phyloP scores from a whole-genome alignment of 345 rosid genomes.

The Brassica nigra region DNA sequence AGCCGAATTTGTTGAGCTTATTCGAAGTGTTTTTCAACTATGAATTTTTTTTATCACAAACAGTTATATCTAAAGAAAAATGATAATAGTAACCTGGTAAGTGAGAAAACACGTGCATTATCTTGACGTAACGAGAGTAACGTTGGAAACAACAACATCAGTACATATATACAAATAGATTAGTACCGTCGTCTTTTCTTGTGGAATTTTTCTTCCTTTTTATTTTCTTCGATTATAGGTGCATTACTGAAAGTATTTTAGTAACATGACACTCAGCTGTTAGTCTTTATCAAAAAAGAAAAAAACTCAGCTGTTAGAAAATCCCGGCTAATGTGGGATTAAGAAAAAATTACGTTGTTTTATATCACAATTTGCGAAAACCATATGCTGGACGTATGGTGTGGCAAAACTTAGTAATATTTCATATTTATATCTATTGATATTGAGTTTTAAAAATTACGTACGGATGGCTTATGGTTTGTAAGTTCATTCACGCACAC shows the following conservation, averaged over 20 bases:
- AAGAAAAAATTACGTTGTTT: neutral
- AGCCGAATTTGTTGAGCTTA: neutral
- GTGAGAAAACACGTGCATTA: constrained; percentile 12
- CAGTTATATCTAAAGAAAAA: neutral
- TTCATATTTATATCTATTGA: neutral
- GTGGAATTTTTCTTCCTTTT: neutral
- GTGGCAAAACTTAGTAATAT: neutral
- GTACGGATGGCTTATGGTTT: neutral
- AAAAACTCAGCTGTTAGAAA: neutral
- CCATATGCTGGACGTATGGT: neutral
- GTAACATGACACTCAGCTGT: neutral
- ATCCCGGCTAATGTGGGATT: neutral
- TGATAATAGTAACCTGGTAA: constrained; percentile 10
- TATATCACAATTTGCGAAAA: neutral
- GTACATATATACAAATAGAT: constrained; percentile 4
- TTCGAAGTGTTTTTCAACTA: neutral
- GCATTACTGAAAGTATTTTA: constrained; percentile 9
- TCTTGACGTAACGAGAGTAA: constrained; percentile 22
- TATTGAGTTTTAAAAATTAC: neutral
- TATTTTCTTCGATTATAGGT: neutral
- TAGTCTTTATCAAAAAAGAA: no score
- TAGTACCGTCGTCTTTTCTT: constrained; percentile 12
- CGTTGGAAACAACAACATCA: constrained; percentile 26
- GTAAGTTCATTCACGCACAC: neutral
- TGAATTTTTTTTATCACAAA: neutral